Conservation (phyloP, 306 rosid genomes). For the Prosopis cineraria region DNA sequence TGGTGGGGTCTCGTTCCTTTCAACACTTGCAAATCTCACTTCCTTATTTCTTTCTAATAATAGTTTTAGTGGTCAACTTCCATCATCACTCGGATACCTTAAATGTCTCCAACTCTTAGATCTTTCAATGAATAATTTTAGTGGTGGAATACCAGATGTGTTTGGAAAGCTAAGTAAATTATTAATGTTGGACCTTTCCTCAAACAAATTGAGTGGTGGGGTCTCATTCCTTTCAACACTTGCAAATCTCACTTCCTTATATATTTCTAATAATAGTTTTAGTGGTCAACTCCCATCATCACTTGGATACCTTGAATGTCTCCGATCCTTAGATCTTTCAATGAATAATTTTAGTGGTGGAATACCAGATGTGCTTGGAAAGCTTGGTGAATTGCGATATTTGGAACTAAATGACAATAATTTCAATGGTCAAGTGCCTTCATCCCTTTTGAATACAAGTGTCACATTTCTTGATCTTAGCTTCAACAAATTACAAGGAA, state of each 20-base stretch:
- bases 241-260: not conserved
- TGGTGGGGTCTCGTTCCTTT: slow-evolving; percentile 22
- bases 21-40: not conserved
- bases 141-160: not conserved
- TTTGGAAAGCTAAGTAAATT: not conserved
- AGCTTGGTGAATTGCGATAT: not conserved
- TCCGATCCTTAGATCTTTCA: fast-evolving
- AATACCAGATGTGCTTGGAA: not conserved
- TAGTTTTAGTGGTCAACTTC: too few species aligned
- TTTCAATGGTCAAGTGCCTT: not conserved
- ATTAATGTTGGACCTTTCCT: fast-evolving
- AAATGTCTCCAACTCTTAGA: fast-evolving
- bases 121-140: slow-evolving; percentile 1
- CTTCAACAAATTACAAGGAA: too few species aligned
- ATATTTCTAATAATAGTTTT: too few species aligned
- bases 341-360: slow-evolving; percentile 16
- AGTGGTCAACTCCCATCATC: too few species aligned
- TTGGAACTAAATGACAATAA: not conserved
- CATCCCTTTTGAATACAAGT: not conserved
- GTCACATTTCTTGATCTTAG: too few species aligned
- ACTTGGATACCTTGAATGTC: not conserved
- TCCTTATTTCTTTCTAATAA: too few species aligned
- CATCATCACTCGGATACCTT: too few species aligned
- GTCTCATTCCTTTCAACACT: slow-evolving; percentile 8
- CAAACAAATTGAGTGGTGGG: slow-evolving; percentile 10